Evolutionary conservation across 2,329 filamentous ascomycete genomes (phyloP).

Genomic region (Pestalotiopsis sp.): DNA sequence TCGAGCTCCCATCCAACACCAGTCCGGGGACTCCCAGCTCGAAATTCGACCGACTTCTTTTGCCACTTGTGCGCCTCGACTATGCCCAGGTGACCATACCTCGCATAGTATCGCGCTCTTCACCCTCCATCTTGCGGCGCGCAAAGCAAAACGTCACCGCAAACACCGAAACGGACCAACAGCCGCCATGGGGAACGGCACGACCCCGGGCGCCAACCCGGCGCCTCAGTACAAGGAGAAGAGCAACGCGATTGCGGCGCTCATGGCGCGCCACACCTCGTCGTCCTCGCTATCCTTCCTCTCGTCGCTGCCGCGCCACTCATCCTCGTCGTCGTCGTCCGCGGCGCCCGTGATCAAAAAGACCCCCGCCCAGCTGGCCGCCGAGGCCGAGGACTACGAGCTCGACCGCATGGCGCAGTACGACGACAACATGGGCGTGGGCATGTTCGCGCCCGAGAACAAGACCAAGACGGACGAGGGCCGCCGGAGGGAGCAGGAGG

Average conservation of each 20-base stretch:
- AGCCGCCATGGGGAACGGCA: slow-evolving; percentile 9
- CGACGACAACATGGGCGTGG: slow-evolving; percentile 23
- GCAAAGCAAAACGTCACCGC: not conserved
- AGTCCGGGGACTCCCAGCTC: no score
- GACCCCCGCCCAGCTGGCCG: slow-evolving; percentile 1
- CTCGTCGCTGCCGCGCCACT: slow-evolving; percentile 21
- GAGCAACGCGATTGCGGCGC: slow-evolving; percentile 34
- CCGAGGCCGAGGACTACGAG: slow-evolving; percentile 10
- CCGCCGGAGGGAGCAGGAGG: slow-evolving; percentile 22
- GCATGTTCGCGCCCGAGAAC: slow-evolving; percentile 22
- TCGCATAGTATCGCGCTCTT: no score
- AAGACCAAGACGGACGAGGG: slow-evolving; percentile 16
- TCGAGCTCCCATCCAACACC: not conserved
- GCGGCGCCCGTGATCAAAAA: not conserved
- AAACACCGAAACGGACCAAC: not conserved
- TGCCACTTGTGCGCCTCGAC: no score
- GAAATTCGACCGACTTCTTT: no score
- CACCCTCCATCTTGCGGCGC: no score
- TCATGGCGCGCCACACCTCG: slow-evolving; percentile 12
- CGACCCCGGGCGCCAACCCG: slow-evolving; percentile 27
- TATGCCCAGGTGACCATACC: no score
- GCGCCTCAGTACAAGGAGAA: slow-evolving; percentile 31
- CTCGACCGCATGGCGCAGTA: slow-evolving; percentile 15
- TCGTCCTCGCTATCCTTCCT: not conserved
- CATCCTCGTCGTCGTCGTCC: slow-evolving; percentile 7